Evolutionary conservation across 129 eudicot species (phyloP).

Genomic region (Chrysanthemum lavandulifolium): DNA sequence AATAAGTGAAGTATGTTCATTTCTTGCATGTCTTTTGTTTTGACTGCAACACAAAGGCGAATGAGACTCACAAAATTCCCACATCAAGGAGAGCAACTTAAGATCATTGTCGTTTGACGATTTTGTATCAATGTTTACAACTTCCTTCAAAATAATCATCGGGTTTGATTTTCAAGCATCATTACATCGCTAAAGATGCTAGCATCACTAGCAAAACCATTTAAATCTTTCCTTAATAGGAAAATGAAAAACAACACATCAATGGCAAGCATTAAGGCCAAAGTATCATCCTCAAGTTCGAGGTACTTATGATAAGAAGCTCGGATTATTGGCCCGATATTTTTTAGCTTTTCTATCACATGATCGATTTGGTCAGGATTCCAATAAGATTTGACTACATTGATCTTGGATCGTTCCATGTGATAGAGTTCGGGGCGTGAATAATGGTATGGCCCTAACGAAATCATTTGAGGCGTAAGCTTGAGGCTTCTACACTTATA

Average conservation of each 20-base stretch:
- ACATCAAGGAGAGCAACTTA: conserved; percentile 16
- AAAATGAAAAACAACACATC: conserved; percentile 34
- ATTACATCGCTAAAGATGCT: conserved; percentile 28
- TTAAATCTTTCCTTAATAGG: conserved; percentile 4
- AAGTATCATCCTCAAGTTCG: conserved; percentile 30
- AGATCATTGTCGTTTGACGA: neutral
- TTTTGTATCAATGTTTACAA: conserved; percentile 1
- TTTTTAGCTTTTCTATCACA: conserved; percentile 25
- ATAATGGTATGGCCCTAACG: conserved; percentile 37
- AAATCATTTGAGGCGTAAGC: conserved; percentile 32
- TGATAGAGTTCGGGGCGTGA: conserved; percentile 25
- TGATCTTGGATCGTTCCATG: conserved; percentile 33
- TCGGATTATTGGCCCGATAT: conserved; percentile 28
- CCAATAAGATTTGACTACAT: conserved; percentile 19
- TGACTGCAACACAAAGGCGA: conserved; percentile 7
- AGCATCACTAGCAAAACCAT: conserved; percentile 2
- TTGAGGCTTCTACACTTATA: conserved; percentile 30
- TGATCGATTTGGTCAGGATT: neutral
- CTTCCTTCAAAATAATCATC: conserved; percentile 19
- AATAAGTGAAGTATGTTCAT: conserved; percentile 12
- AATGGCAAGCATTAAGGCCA: conserved; percentile 40
- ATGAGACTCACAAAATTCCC: conserved; percentile 16
- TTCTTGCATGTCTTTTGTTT: conserved; percentile 2
- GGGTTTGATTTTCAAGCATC: conserved; percentile 51
- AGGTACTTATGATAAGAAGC: conserved; percentile 39